Evolutionary conservation across 371 early-diverging fungal genomes (phyloP).

Genomic region (Circinella umbellata): DNA sequence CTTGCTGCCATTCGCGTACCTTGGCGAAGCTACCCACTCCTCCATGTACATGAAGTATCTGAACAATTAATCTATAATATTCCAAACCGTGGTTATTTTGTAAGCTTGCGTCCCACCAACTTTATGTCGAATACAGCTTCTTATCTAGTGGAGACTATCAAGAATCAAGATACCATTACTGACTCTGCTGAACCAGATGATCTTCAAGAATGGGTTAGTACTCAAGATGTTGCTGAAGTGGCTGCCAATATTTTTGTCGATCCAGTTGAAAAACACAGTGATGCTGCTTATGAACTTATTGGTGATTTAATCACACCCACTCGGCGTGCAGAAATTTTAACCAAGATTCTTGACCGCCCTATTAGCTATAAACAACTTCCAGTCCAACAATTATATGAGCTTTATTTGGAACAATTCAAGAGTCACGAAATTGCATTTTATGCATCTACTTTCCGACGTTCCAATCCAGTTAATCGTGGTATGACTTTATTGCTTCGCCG

Average conservation of each 20-base stretch:
- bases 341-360: slow-evolving; percentile 5
- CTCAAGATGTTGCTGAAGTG: slow-evolving; percentile 21
- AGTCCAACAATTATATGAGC: neutral
- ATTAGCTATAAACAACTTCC: slow-evolving; percentile 18
- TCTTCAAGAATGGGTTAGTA: slow-evolving; percentile 18
- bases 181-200: slow-evolving; percentile 13
- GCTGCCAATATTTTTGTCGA: slow-evolving; percentile 18
- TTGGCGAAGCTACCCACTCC: neutral
- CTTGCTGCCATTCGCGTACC: slow-evolving; percentile 10
- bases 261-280: slow-evolving; percentile 22
- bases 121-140: slow-evolving; percentile 32
- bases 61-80: neutral
- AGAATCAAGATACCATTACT: slow-evolving; percentile 1
- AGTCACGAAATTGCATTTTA: neutral
- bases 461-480: neutral
- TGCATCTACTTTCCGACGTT: neutral
- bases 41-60: neutral
- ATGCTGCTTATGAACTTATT: slow-evolving; percentile 21
- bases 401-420: neutral
- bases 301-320: slow-evolving; percentile 12
- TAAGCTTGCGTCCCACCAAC: slow-evolving; percentile 36
- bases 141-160: neutral
- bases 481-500: slow-evolving; percentile 17
- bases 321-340: slow-evolving; percentile 20
- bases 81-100: slow-evolving; percentile 6